Percentiles rank a stretch among this genome's conserved stretches.
Evolutionary conservation across 31 red algal species (phyloP).

Genomic region (Endocladia muricata): DNA sequence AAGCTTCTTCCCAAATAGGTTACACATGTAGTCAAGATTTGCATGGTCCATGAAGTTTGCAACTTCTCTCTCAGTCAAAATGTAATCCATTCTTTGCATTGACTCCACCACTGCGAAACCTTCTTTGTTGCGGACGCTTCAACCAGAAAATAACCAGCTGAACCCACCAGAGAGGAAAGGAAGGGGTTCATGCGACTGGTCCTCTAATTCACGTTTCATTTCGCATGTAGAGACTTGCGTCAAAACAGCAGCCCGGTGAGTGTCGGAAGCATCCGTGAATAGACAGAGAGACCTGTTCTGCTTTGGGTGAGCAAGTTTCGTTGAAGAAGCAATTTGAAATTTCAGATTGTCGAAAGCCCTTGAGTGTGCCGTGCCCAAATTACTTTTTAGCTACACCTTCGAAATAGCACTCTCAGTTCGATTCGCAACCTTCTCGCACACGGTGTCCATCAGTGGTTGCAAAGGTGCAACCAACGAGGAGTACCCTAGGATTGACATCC

Average conservation of each 20-base stretch:
- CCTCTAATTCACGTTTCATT: background rate
- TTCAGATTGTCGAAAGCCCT: background rate
- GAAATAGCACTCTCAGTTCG: slow-evolving; percentile 2
- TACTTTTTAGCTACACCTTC: background rate
- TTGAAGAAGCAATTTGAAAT: background rate
- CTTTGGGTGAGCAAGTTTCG: background rate
- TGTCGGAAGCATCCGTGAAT: slow-evolving; percentile 16
- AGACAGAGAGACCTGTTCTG: background rate
- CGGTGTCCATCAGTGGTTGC: slow-evolving; percentile 2
- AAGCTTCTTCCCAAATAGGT: background rate
- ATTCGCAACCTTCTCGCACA: slow-evolving; percentile 9
- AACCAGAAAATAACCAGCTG: background rate
- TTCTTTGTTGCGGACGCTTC: background rate
- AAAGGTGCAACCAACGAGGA: background rate
- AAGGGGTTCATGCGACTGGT: background rate
- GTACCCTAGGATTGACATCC: background rate
- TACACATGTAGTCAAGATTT: slow-evolving; percentile 5
- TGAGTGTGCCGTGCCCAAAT: background rate
- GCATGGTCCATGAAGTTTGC: slow-evolving; percentile 11
- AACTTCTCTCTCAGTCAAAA: background rate
- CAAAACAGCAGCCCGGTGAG: background rate
- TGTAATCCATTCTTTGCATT: background rate
- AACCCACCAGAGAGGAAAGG: background rate
- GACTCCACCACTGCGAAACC: background rate
- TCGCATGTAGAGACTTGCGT: background rate